Base-by-base conservation (phyloP, 257 asterid species). In the Verbascum thapsus region DNA sequence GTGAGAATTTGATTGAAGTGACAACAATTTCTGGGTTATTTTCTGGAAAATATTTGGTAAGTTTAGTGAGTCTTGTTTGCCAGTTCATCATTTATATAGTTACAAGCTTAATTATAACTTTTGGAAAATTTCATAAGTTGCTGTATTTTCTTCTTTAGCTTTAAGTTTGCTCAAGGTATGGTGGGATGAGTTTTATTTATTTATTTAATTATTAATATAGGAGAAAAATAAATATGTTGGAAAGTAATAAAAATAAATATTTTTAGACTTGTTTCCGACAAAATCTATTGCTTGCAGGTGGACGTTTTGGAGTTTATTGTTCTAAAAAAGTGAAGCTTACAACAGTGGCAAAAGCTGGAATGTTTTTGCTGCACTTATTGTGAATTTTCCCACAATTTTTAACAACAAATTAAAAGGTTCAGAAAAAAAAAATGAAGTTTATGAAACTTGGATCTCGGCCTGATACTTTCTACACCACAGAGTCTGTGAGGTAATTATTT, bases 371-470 rank as follows among this genome's bases (percentile, higher is more conserved):
- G 12, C 38, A 42, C 16, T 49, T 49, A 50, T 70, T 42, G 48
- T 72, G 70, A 72, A 59, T 50, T 41, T 48, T n/a, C n/a, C n/a
- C 59, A 30, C 10, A 26, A 26, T 23, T 37, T 53, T 72, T 58
- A 35, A 43, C 7, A 18, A 20, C 42, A 34, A 26, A 56, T 40
- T 11, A 22, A 48, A 32, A 64, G 26, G 47, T n/a, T n/a, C n/a
- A n/a, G 32, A 26, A 26, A 26, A 26, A 26, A 26, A 26, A 62
- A 40, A 69, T 84, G 88, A 81, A 84, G 84, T 84, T 81, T 53
- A 84, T 84, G 85, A 84, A 84, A 71, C 85, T 81, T 41, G 85
- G 91, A 68, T 72, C 82, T 71, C 73, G 81, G 4, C 82, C 88
- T 34, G 87, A 84, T 67, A 78, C 88, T 67, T 84, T 84, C 82